Base-by-base conservation (phyloP, 129 eudicot genomes). In the Lonicera japonica region DNA sequence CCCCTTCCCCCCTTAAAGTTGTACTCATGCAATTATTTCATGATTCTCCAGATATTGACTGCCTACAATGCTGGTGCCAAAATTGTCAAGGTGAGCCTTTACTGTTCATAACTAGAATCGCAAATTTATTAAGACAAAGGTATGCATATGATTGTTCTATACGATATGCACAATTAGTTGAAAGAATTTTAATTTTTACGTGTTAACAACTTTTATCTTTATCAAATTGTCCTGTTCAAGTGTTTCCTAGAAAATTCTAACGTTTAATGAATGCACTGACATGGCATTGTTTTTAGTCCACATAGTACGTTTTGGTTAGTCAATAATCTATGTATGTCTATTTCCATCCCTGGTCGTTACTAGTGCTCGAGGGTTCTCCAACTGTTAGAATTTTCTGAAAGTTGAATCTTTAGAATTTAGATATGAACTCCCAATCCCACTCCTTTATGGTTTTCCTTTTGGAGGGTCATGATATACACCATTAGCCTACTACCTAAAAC, bases 61-160 rank as follows among this genome's bases (percentile, higher is more conserved):
- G 94, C 90, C 45, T 75, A 70, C 45, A 79, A 75, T 75, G 80
- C 79, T 70, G 97, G 97, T 38, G 97, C 97, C 52, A 82, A 74
- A 73, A 79, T 87, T 51, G 85, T 86, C 21, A 90, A 90, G 97
- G 97, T 90, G 50, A 75, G 73, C 18, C 24, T 7, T 48, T 17
- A 52, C 11, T 18, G 19, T 9, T 14, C 22, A 56, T 23, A 16
- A 19, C 25, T n/a, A 17, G 21, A 38, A 21, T 6, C 22, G 24
- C 24, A 24, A 63, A 54, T 19, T 54, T 22, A 5, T 16, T 50
- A 15, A 15, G 15, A 50, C 55, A 16, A 15, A 50, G 4, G 16
- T n/a, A 16, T 50, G 21, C 16, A 50, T 17, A 17, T 1, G 55
- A 6, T 50, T 50, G 55, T 50, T 20, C 50, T 10, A 14, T 8